Percentiles rank a stretch among this genome's conserved stretches.
phyloP scores from a whole-genome alignment of 805 yeast species.

The Torulaspora gathmanii region DNA sequence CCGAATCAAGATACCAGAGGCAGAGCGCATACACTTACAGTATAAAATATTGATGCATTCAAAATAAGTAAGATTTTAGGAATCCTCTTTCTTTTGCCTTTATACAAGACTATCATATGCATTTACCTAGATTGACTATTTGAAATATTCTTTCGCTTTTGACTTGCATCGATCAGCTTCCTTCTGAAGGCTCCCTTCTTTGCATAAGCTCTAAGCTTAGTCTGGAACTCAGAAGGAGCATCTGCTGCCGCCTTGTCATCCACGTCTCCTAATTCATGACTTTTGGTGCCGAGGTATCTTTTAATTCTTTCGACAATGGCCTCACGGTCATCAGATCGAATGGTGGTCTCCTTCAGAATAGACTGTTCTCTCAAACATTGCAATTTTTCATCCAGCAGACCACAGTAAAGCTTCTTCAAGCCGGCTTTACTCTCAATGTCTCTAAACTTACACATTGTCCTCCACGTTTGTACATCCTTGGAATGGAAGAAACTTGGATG shows the following conservation, averaged over 20 bases:
- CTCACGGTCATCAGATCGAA: conserved; percentile 6
- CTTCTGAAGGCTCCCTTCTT: conserved; percentile 20
- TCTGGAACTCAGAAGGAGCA: conserved; percentile 16
- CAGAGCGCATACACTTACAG: conserved; percentile 12
- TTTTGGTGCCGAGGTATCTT: conserved; percentile 6
- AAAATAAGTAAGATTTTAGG: not conserved
- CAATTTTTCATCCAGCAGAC: conserved; percentile 26
- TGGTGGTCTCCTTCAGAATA: conserved; percentile 7
- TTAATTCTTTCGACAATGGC: conserved; percentile 13
- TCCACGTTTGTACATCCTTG: conserved; percentile 36
- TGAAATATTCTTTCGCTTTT: not conserved
- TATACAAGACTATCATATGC: conserved; percentile 1
- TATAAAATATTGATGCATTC: conserved; percentile 4
- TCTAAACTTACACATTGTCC: conserved; percentile 28
- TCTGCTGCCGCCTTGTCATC: not conserved
- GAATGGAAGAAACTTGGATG: conserved; percentile 30
- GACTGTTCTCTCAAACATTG: conserved; percentile 26
- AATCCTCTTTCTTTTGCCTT: conserved; percentile 1
- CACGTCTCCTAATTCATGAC: not conserved
- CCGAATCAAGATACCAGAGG: conserved; percentile 8
- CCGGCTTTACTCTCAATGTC: conserved; percentile 19
- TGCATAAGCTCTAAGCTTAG: conserved; percentile 26
- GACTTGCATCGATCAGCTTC: conserved; percentile 4
- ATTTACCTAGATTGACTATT: not conserved
- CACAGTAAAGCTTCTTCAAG: conserved; percentile 20